Percentiles rank a stretch among this genome's conserved stretches.
Evolutionary conservation across 1,284 basidiomycete species (phyloP).

Genomic region (Acaromyces ingoldii): DNA sequence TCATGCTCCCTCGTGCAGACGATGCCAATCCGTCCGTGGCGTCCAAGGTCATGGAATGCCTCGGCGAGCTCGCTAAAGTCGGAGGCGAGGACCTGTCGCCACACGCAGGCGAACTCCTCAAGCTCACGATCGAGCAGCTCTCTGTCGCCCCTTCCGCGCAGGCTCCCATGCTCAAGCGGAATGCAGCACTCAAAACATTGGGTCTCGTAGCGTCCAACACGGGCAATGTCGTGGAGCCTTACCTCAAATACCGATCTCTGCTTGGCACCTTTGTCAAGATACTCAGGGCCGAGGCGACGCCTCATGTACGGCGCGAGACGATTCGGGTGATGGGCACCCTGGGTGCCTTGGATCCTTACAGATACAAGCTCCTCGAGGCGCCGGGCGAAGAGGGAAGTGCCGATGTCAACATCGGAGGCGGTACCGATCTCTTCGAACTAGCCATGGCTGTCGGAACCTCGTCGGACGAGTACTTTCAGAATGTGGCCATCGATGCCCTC

Average conservation of each 20-base stretch:
- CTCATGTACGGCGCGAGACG: slow-evolving; percentile 69
- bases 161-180: slow-evolving; percentile 63
- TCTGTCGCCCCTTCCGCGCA: slow-evolving; percentile 68
- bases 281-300: slow-evolving; percentile 73
- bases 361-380: slow-evolving; percentile 74
- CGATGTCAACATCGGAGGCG: slow-evolving; percentile 54
- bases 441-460: slow-evolving; percentile 55
- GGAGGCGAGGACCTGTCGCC: slow-evolving; percentile 86
- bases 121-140: slow-evolving; percentile 80
- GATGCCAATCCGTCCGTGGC: slow-evolving; percentile 82
- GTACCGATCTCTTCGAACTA: slow-evolving; percentile 59
- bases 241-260: slow-evolving; percentile 84
- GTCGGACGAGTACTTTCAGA: slow-evolving; percentile 92
- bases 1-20: slow-evolving; percentile 80
- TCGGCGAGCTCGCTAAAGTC: slow-evolving; percentile 88
- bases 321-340: slow-evolving; percentile 92
- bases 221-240: slow-evolving; percentile 85
- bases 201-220: slow-evolving; percentile 95
- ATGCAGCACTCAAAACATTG: slow-evolving; percentile 87
- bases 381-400: slow-evolving; percentile 62
- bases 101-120: slow-evolving; percentile 80
- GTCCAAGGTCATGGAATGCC: slow-evolving; percentile 85
- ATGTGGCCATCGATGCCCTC: slow-evolving; percentile 85
- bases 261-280: slow-evolving; percentile 82
- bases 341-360: slow-evolving; percentile 95